Evolutionary conservation across 345 rosid genomes (phyloP), one percentile per base, ranked within the genome.

Genomic region (Aethionema arabicum): DNA sequence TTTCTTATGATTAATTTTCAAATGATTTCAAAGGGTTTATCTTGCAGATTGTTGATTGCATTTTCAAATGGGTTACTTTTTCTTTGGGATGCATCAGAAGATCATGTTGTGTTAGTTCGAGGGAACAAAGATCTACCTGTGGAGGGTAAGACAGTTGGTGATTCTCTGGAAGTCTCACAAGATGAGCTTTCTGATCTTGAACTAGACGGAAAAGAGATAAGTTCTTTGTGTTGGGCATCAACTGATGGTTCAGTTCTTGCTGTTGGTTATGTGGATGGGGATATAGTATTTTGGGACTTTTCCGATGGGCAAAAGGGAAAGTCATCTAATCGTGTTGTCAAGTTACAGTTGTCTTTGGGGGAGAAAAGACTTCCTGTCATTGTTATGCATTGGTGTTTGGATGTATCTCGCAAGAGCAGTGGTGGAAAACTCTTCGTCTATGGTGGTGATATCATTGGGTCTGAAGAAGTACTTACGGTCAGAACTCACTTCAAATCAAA

Each of bases 221-320:
- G 81, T 77, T 79, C 95, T 65, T 73, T 91, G 50, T 84, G 98
- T 74, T 91, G 98, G 98, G 89, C 91, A 63, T 83, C 95, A 35
- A 56, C 78, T 47, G 76, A 78, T 76, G 98, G 96, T 45, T 85
- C 98, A 42, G 67, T 86, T 75, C 84, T 88, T 68, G 91, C 91
- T 12, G 95, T 84, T 56, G 98, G 98, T 60, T 91, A 86, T 77
- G 77, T 83, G 15, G 98, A 88, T 68, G 96, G 98, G 32, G 98
- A 91, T 75, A 81, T 88, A 72, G 45, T 84, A 75, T 78, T 91
- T 56, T 88, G 96, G 98, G 79, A 83, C 68, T 68, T 81, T 47
- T 68, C 83, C 56, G 76, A 71, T 63, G 66, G 71, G 43, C 77
- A 77, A 47, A 59, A 53, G 51, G 77, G 78, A 61, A 75, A 77